phyloP scores from a whole-genome alignment of 371 early-diverging fungal genomes.

The Cokeromyces recurvatus region DNA sequence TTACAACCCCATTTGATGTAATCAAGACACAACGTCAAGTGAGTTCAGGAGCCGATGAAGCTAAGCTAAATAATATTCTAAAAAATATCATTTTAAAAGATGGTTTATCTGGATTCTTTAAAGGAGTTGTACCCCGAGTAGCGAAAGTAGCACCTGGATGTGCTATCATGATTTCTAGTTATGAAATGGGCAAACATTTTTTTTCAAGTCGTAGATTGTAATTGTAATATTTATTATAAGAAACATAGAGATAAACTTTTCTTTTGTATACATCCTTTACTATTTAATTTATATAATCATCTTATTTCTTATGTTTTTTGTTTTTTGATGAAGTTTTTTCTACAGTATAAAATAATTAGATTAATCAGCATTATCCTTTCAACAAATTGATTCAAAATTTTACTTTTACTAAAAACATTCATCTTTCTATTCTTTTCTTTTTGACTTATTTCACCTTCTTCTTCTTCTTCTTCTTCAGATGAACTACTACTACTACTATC shows the following conservation, averaged over 20 bases:
- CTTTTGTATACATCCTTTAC: too few species aligned
- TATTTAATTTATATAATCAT: neutral
- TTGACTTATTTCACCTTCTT: too few species aligned
- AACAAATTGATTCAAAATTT: too few species aligned
- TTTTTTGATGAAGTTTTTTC: neutral
- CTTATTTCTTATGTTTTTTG: neutral
- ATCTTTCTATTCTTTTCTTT: conserved; percentile 5
- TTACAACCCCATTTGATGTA: conserved; percentile 98
- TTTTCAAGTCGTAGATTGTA: too few species aligned
- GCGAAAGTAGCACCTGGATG: conserved; percentile 94
- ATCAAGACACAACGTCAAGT: conserved; percentile 90
- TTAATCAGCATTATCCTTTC: too few species aligned
- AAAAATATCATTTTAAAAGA: conserved; percentile 19
- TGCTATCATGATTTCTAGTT: conserved; percentile 94
- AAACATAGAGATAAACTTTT: too few species aligned
- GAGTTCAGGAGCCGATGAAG: conserved; percentile 14
- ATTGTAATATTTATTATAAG: too few species aligned
- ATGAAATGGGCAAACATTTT: conserved; percentile 71
- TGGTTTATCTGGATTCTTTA: conserved; percentile 17
- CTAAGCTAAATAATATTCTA: conserved; percentile 11
- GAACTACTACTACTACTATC: conserved; percentile 4
- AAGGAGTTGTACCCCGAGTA: conserved; percentile 72
- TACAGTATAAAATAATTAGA: too few species aligned
- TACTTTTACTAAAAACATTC: conserved; percentile 9
- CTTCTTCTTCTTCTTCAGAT: conserved; percentile 8